These are phyloP conservation scores for Zea luxurians DNA, from an alignment of 176 grass and related monocot species.

Conservation along the genomic window DNA sequence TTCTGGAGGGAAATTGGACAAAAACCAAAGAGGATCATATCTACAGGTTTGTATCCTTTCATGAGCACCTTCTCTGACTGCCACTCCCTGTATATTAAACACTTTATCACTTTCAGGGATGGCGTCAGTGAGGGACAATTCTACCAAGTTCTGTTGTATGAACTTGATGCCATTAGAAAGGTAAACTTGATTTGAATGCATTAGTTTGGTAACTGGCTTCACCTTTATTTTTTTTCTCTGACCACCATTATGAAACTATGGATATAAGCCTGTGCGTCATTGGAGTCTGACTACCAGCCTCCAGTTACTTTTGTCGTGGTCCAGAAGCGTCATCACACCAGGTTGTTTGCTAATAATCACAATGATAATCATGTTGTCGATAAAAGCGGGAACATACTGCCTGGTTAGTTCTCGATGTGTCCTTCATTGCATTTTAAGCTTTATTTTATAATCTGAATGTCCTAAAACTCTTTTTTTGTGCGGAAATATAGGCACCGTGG, in stretches of 20 bases:
- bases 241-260: constrained; percentile 5
- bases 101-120: constrained; percentile 54
- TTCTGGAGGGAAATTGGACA: constrained; percentile 77
- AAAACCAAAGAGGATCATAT: constrained; percentile 94
- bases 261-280: constrained; percentile 75
- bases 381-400: constrained; percentile 88
- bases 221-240: background rate
- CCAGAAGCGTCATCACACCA: constrained; percentile 95
- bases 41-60: constrained; percentile 63
- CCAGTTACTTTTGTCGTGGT: constrained; percentile 95
- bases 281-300: constrained; percentile 95
- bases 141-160: constrained; percentile 92
- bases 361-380: constrained; percentile 66
- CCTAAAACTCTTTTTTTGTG: background rate
- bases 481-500: constrained; percentile 67
- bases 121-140: constrained; percentile 94
- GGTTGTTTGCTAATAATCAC: constrained; percentile 93
- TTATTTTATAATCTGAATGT: constrained; percentile 6
- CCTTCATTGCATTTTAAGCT: no score
- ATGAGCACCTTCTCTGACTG: constrained; percentile 10
- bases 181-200: constrained; percentile 31
- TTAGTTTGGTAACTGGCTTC: background rate
- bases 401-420: constrained; percentile 56
- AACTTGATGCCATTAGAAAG: constrained; percentile 95
- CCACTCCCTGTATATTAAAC: constrained; percentile 11